Conservation (phyloP, 441 rosid genomes). For the Populus trichocarpa region DNA sequence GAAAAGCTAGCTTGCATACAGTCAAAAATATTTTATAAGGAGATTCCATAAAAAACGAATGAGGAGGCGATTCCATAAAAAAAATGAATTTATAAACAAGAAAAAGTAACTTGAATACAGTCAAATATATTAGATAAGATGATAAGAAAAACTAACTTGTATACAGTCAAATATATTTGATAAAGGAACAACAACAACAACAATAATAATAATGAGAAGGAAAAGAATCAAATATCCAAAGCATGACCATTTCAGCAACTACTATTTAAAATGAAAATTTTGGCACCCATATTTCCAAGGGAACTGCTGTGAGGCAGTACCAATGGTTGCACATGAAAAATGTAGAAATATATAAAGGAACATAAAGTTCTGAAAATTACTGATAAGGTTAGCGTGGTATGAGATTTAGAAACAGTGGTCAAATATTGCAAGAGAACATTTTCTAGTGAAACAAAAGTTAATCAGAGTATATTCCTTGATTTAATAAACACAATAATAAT, state of each 20-base stretch:
- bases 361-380: too few species aligned
- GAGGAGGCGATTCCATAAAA: background rate
- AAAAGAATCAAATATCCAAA: background rate
- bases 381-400: background rate
- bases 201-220: background rate
- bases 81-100: background rate
- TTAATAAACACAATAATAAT: background rate
- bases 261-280: background rate
- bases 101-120: background rate
- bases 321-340: background rate
- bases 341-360: too few species aligned
- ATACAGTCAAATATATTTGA: background rate
- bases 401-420: background rate
- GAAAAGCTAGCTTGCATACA: background rate
- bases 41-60: background rate
- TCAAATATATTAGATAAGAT: background rate
- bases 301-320: background rate
- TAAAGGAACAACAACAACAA: background rate
- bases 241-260: background rate
- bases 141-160: background rate
- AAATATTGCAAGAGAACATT: background rate
- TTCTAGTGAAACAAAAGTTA: background rate
- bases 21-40: background rate
- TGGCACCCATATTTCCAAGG: background rate
- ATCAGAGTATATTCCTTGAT: background rate